Percentiles rank a stretch among this genome's conserved stretches.
Evolutionary conservation across 352 stramenopile species (phyloP).

Genomic region (Globisporangium cystogenes): DNA sequence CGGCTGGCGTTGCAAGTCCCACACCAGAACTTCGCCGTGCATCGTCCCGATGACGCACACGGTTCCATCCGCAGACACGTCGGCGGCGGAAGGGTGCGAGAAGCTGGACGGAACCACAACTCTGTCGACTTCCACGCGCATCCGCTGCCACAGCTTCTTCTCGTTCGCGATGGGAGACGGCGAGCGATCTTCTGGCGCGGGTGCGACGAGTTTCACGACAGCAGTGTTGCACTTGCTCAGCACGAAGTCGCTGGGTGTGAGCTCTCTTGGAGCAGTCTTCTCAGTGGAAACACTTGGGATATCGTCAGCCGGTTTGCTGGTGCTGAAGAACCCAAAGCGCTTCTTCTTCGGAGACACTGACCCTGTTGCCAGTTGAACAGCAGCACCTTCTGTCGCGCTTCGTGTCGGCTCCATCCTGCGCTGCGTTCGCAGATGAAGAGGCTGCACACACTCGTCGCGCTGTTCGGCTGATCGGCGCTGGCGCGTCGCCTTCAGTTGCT

Average conservation of each 20-base stretch:
- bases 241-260: neutral
- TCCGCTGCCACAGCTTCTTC: slow-evolving; percentile 29
- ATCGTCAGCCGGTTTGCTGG: slow-evolving; percentile 2
- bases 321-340: slow-evolving; percentile 19
- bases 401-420: neutral
- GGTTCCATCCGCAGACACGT: slow-evolving; percentile 18
- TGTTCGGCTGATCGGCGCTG: neutral
- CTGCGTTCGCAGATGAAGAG: neutral
- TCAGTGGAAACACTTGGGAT: neutral
- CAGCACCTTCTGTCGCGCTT: neutral
- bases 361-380: neutral
- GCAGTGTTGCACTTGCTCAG: neutral
- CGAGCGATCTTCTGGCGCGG: neutral
- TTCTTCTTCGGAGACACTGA: slow-evolving; percentile 7
- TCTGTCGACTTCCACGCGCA: slow-evolving; percentile 18
- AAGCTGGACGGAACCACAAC: slow-evolving; percentile 14
- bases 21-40: slow-evolving; percentile 26
- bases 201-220: neutral
- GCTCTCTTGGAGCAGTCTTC: neutral
- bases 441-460: neutral
- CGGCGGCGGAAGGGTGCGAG: slow-evolving; percentile 22
- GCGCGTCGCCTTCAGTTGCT: slow-evolving; percentile 4
- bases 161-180: neutral
- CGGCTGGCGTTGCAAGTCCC: slow-evolving; percentile 19
- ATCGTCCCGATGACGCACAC: slow-evolving; percentile 27